Evolutionary conservation across 768 basidiomycete genomes (phyloP).

Genomic region (Cystofilobasidium capitatum): DNA sequence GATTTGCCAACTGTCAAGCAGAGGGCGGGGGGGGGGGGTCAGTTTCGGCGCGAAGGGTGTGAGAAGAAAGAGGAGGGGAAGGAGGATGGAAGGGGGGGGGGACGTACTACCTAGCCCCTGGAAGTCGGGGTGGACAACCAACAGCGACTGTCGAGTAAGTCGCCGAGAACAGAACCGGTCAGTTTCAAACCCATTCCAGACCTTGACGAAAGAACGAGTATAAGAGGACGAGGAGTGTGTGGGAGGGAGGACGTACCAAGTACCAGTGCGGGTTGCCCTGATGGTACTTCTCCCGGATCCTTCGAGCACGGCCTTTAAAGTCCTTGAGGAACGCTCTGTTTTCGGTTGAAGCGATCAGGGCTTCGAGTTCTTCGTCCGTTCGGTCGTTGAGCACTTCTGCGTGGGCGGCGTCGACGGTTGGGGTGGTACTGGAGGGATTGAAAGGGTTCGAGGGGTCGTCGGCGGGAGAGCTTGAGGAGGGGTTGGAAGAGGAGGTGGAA

Average conservation of each 20-base stretch:
- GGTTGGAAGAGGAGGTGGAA: too few relatives aligned
- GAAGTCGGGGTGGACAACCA: conserved; percentile 4
- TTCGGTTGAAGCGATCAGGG: not conserved
- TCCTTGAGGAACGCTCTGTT: conserved; percentile 7
- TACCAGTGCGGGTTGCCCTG: conserved; percentile 11
- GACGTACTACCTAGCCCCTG: conserved; percentile 4
- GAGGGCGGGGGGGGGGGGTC: too few relatives aligned
- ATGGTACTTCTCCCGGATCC: not conserved
- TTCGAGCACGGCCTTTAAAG: not conserved
- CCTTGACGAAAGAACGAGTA: not conserved
- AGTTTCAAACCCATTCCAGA: too few relatives aligned
- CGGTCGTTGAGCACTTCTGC: not conserved
- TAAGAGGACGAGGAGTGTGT: too few relatives aligned
- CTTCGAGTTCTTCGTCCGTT: not conserved
- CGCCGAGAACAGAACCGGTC: not conserved
- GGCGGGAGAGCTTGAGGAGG: too few relatives aligned
- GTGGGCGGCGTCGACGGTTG: not conserved
- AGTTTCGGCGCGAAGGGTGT: too few relatives aligned
- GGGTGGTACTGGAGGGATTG: too few relatives aligned
- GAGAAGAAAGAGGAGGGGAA: too few relatives aligned
- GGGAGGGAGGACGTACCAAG: conserved; percentile 1
- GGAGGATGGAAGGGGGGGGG: too few relatives aligned
- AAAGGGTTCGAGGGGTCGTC: too few relatives aligned
- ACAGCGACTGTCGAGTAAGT: not conserved
- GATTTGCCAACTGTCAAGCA: not conserved